Base-by-base conservation (phyloP, 2,329 filamentous ascomycete genomes). In the Fusarium floridanum region DNA sequence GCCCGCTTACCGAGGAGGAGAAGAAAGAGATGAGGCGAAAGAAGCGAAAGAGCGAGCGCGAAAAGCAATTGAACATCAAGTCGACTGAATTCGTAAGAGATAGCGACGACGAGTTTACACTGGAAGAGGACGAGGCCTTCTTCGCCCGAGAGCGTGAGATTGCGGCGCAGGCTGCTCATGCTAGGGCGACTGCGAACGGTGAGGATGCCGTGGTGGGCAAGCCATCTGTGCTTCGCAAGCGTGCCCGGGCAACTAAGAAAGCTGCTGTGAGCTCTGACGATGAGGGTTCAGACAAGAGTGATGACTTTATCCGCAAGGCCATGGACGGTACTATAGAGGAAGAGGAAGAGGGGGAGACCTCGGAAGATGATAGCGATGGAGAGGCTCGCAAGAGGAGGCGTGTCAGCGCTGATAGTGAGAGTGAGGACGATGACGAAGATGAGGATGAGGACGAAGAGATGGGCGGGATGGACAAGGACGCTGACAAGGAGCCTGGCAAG, bases 21-120 rank as follows among this genome's bases (percentile, higher is more conserved):
- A 88, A 94, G 6, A 89, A 91, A 36, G 91, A 90, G 74, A 89
- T 89, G 66, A 91, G 91, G 14, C 87, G 88, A 14, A 89, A 87
- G 64, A 88, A 92, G 41, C 88, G 90, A 64, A n/a, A 53, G 48
- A n/a, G 5, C 3, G 87, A 91, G 62, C 92, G 90, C 75, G 92
- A 97, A 94, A 95, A 78, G 95, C 88, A 91, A 59, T 86, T 87
- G 36, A 93, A 93, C 80, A 93, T 97, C 84, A 98, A 98, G 86
- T 97, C 94, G 78, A 91, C 92, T 27, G 84, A 96, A 43, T 96
- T 91, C 78, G 93, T 99, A 61, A 90, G 93, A 67, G 91, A 92
- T 41, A 95, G 93, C 75, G 97, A 98, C 80, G 97, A 98, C 63
- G 95, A 98, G 76, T 92, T 89, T n/a, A 95, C 98, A 78, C 91